Evolutionary conservation across 169 alveolate species (phyloP).

Genomic region (Sarcocystis neurona): DNA sequence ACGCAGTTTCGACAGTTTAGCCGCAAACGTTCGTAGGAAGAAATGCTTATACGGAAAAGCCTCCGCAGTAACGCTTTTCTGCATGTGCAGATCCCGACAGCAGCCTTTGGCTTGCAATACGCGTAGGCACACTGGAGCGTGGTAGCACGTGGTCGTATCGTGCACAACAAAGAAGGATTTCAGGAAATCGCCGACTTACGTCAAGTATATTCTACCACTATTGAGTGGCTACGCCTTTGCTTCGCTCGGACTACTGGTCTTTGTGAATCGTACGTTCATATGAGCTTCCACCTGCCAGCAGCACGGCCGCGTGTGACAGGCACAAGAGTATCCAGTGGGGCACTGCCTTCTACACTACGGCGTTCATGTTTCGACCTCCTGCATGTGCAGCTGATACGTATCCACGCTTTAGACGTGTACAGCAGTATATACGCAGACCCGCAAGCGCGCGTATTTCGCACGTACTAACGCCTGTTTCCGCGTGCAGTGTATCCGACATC

Average conservation of each 20-base stretch:
- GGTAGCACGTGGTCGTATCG: background rate
- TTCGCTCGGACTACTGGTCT: constrained; percentile 8
- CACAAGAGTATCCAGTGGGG: too few species aligned
- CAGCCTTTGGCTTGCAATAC: background rate
- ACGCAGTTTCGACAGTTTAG: background rate
- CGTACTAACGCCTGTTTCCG: background rate
- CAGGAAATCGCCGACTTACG: background rate
- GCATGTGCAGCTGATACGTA: too few species aligned
- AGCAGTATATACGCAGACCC: too few species aligned
- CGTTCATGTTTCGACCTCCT: too few species aligned
- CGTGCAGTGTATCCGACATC: background rate
- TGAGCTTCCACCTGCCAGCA: background rate
- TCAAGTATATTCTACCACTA: background rate
- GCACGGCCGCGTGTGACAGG: background rate
- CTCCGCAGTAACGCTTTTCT: too few species aligned
- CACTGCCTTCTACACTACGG: too few species aligned
- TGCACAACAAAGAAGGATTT: background rate
- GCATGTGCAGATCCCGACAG: background rate
- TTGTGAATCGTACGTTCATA: background rate
- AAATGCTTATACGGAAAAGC: too few species aligned
- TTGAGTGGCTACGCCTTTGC: background rate
- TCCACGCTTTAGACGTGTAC: too few species aligned
- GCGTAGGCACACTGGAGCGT: background rate
- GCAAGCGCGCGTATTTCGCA: too few species aligned
- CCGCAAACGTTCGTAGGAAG: too few species aligned